A percentile compares a stretch with the other conserved stretches of the same genome.
phyloP scores from a whole-genome alignment of 2,329 filamentous ascomycete genomes.

The Colletotrichum sp. region DNA sequence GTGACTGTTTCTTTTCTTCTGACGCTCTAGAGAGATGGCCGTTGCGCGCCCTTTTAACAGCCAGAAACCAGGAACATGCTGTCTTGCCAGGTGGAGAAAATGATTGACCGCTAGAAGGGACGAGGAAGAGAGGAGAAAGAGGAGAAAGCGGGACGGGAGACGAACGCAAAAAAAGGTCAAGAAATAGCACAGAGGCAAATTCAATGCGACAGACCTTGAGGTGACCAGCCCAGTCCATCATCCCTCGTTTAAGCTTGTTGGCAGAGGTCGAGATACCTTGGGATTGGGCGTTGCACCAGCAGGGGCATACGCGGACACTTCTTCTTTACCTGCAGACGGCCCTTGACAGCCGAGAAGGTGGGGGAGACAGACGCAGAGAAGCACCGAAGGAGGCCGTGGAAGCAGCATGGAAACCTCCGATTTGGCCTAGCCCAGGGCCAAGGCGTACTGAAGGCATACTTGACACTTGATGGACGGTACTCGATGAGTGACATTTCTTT shows the following conservation, averaged over 20 bases:
- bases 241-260: constrained; percentile 13
- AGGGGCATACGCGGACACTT: constrained; percentile 12
- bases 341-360: background rate
- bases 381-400: background rate
- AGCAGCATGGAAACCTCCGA: background rate
- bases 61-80: background rate
- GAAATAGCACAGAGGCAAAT: background rate
- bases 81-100: background rate
- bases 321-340: background rate
- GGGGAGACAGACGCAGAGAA: background rate
- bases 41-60: background rate
- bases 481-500: background rate
- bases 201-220: background rate
- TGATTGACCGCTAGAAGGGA: background rate
- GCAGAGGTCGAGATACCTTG: background rate
- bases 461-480: background rate
- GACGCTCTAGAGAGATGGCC: background rate
- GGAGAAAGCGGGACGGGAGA: background rate
- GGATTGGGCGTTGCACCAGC: background rate
- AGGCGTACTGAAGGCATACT: background rate
- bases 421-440: background rate
- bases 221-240: background rate
- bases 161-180: background rate
- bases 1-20: background rate
- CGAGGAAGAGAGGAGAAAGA: background rate